Base-by-base conservation (phyloP, 225 moss, liverwort and hornwort genomes). In the Lunularia cruciata region DNA sequence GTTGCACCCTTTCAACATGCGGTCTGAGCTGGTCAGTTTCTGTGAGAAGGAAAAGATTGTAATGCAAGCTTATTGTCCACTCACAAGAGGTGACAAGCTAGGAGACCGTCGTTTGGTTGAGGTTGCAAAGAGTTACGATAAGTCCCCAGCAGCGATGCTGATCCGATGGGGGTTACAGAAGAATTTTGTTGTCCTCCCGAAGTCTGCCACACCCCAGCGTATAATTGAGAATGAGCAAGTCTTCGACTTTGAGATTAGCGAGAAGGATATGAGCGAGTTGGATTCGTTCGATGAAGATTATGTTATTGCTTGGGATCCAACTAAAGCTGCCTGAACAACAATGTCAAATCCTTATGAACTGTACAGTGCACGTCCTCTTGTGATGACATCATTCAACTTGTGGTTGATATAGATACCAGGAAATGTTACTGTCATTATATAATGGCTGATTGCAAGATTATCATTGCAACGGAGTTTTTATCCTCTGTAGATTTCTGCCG, bases 101-200 rank as follows among this genome's bases (percentile, higher is more conserved):
- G 72, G 82, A 4, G 86, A 96, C 54, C 78, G 39, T 12, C 86
- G 87, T 47, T 73, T 96, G 51, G 25, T 19, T 55, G 80, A 89
- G 92, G 68, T 95, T 60, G 87, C 86, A 0, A 83, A 86, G 59
- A 77, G 57, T 26, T 85, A 92, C 77, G 73, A 85, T 12, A 96
- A 89, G 65, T 78, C 92, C 13, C 69, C 88, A 19, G 90, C 95
- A 47, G 90, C 92, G 76, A 63, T 96, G 35, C 84, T 90, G 14
- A 92, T 96, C 28, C 81, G 81, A 47, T 96, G 95, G 95, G 86
- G 90, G 68, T 74, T 96, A 66, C 90, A 96, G 77, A 88, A 87
- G 76, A 83, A 90, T 65, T 92, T 87, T 73, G 92, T 92, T 30
- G 84, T 87, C 26, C 83, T 96, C 30, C 95, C 95, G 4, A 96